Evolutionary conservation across 2,329 filamentous ascomycete genomes (phyloP).

Genomic region (Cordyceps cateniannulata): DNA sequence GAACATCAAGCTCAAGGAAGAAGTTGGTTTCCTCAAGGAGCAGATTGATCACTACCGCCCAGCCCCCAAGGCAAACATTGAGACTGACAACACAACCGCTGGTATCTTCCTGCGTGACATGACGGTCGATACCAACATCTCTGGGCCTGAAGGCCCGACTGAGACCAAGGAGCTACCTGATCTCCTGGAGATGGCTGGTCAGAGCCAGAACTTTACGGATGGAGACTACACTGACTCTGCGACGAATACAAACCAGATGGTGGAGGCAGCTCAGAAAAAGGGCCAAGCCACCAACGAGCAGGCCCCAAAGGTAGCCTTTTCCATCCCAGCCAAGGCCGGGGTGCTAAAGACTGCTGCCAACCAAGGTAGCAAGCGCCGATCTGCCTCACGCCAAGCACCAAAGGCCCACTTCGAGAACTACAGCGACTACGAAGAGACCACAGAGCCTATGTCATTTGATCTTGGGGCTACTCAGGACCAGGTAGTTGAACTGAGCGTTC

Average conservation of each 20-base stretch:
- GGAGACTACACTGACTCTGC: constrained; percentile 24
- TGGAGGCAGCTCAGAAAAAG: constrained; percentile 18
- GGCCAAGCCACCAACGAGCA: constrained; percentile 23
- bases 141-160: constrained; percentile 25
- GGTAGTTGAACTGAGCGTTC: constrained; percentile 26
- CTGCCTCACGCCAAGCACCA: constrained; percentile 17
- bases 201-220: constrained; percentile 18
- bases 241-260: constrained; percentile 23
- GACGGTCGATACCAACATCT: constrained; percentile 21
- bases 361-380: constrained; percentile 35
- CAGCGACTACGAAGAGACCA: constrained; percentile 29
- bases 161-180: constrained; percentile 24
- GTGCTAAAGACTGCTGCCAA: constrained; percentile 28
- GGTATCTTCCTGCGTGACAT: constrained; percentile 7
- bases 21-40: constrained; percentile 39
- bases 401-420: constrained; percentile 23
- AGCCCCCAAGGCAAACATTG: constrained; percentile 30
- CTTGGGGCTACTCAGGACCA: constrained; percentile 28
- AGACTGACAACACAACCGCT: constrained; percentile 29
- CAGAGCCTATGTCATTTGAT: constrained; percentile 27
- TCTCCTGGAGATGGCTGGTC: constrained; percentile 13
- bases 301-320: constrained; percentile 35
- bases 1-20: constrained; percentile 40
- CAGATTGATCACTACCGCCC: constrained; percentile 38
- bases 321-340: constrained; percentile 30